These are phyloP conservation scores for Babesia gibsoni DNA, from an alignment of 169 alveolate genomes.

Conservation along the genomic window DNA sequence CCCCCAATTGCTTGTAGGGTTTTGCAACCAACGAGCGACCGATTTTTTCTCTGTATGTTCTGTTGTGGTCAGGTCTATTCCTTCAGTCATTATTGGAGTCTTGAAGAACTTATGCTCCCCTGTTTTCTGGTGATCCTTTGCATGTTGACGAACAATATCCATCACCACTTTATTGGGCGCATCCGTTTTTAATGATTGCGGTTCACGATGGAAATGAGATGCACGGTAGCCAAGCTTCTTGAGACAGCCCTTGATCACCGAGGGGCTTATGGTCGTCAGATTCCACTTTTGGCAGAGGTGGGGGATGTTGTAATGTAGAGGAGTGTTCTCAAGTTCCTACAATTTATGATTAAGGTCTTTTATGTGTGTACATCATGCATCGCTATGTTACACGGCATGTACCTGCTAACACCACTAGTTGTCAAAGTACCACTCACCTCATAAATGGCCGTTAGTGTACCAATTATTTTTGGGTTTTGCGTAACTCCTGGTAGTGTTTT, in stretches of 20 bases:
- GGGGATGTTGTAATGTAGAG: conserved; percentile 51
- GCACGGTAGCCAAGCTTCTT: conserved; percentile 80
- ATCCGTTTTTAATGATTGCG: conserved; percentile 85
- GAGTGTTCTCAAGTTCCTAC: conserved; percentile 49
- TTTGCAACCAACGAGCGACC: conserved; percentile 61
- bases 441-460: conserved; percentile 41
- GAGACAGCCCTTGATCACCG: conserved; percentile 37
- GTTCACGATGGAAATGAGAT: conserved; percentile 88
- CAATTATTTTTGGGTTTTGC: conserved; percentile 36
- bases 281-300: conserved; percentile 51
- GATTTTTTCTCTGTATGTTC: background rate
- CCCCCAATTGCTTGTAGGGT: conserved; percentile 63
- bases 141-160: conserved; percentile 81
- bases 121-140: conserved; percentile 6
- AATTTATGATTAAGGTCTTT: too few relatives aligned
- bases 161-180: conserved; percentile 84
- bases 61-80: conserved; percentile 31
- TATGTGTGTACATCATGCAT: too few relatives aligned
- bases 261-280: conserved; percentile 58
- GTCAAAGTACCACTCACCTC: conserved; percentile 36
- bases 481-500: conserved; percentile 30
- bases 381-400: too few relatives aligned
- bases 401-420: too few relatives aligned
- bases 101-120: conserved; percentile 40
- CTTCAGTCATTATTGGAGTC: conserved; percentile 35